Evolutionary conservation across 2,329 filamentous ascomycete genomes (phyloP).

Genomic region (Alternaria viburni): DNA sequence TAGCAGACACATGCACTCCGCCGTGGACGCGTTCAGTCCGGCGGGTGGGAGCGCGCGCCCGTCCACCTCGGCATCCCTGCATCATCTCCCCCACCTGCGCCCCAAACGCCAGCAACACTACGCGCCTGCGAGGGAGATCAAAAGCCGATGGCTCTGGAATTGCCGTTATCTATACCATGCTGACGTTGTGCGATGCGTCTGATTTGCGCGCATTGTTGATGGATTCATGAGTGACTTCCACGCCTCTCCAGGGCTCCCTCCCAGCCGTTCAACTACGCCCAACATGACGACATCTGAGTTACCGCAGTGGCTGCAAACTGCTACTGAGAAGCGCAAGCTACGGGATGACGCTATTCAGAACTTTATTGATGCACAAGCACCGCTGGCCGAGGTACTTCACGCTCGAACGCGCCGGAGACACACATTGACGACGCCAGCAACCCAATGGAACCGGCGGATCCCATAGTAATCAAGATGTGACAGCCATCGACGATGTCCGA

Average conservation of each 20-base stretch:
- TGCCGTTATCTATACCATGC: background rate
- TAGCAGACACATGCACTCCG: conserved; percentile 9
- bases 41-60: conserved; percentile 18
- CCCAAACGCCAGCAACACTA: background rate
- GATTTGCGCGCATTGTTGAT: background rate
- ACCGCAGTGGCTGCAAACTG: conserved; percentile 38
- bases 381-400: conserved; percentile 6
- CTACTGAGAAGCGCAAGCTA: conserved; percentile 28
- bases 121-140: background rate
- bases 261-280: background rate
- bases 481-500: conserved; percentile 25
- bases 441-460: conserved; percentile 16
- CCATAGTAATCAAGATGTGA: conserved; percentile 7
- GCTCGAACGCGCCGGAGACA: background rate
- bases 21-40: conserved; percentile 16
- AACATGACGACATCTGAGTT: conserved; percentile 18
- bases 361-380: conserved; percentile 18
- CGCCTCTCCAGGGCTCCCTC: background rate
- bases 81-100: conserved; percentile 31
- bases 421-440: conserved; percentile 20
- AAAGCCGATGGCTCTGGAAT: background rate
- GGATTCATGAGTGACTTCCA: background rate
- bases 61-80: conserved; percentile 16
- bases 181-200: background rate
- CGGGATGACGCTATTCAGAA: conserved; percentile 35